A percentile compares a stretch with the other conserved stretches of the same genome.
Conservation (phyloP, 345 rosid genomes). For the Trapa incisa region DNA sequence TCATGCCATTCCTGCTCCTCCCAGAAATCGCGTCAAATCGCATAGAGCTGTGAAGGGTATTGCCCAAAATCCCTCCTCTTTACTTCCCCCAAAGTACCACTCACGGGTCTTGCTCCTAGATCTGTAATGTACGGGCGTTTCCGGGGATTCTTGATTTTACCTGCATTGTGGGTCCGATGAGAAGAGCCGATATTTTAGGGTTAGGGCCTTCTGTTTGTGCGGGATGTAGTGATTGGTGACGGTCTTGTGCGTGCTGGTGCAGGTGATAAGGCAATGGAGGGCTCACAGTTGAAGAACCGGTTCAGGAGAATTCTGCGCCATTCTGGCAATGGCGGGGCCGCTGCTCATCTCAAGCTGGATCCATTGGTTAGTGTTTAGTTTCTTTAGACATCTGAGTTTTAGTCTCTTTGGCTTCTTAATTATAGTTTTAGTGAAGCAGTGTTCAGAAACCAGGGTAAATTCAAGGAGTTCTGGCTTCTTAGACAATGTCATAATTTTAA, state of each 20-base stretch:
- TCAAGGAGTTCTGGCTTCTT: neutral
- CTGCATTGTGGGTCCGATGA: conserved; percentile 9
- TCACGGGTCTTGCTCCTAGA: conserved; percentile 8
- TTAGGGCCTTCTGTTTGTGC: neutral
- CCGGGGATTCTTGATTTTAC: neutral
- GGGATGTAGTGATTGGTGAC: neutral
- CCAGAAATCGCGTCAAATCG: conserved; percentile 2
- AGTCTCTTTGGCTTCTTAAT: neutral
- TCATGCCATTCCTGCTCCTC: conserved; percentile 6
- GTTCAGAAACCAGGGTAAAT: neutral
- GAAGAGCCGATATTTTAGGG: neutral
- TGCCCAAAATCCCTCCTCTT: neutral
- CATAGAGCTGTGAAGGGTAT: neutral
- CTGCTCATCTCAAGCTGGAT: conserved; percentile 42
- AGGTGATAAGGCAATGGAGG: conserved; percentile 8
- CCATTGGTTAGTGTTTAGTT: conserved; percentile 31
- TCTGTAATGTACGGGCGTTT: conserved; percentile 7
- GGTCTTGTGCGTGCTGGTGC: neutral
- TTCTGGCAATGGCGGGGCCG: conserved; percentile 7
- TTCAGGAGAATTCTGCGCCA: conserved; percentile 50
- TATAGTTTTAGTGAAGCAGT: neutral
- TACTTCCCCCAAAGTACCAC: neutral
- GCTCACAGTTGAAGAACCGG: conserved; percentile 23
- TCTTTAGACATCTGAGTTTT: conserved; percentile 1
- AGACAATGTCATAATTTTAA: neutral